Evolutionary conservation across 2,329 filamentous ascomycete species (phyloP), one percentile per base, ranked within the genome.

Genomic region (Fusarium sp.): DNA sequence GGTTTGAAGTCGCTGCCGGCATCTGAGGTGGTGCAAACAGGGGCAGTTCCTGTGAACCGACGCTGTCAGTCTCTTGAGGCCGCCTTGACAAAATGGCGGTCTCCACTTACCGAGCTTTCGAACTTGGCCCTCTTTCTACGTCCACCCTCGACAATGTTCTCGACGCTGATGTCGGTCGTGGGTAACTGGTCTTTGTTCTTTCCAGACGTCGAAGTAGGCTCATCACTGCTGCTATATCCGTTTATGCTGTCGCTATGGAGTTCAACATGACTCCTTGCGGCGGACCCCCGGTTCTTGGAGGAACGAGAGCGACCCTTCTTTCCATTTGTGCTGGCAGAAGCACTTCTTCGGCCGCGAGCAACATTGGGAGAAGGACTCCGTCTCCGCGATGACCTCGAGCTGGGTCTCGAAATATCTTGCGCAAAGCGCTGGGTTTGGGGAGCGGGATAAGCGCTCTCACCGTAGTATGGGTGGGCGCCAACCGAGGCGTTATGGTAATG

Each of bases 101-200:
- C 64, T 77, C 71, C 66, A 76, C 96, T 92, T 93, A 98, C 96
- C 84, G 96, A 98, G 86, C 96, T 98, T 83, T 98, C 96, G 85
- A 93, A 93, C 84, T 98, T 98, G 79, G 96, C 94, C 80, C 95
- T 91, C 87, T 98, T 98, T 81, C 96, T 92, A 83, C 96, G 93
- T 76, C 96, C 95, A 80, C 97, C 96, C 84, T 98, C 96, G 71
- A 99, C 93, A 83, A 99, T 98, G 82, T 99, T 99, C 78, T 98
- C 95, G 77, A 98, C 91, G 82, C 96, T 98, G 80, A 99, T 99
- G 78, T 99, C 96, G 18, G 96, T 97, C 81, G 94, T 98, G 58
- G 94, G 95, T 79, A 98, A 90, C 74, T 94, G 93, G 79, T 98
- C 95, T 83, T 94, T 95, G 77, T 89, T 90, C 82, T 93, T 93